Evolutionary conservation across 75 land plant genomes (phyloP).

Genomic region (Ceratopteris richardii): DNA sequence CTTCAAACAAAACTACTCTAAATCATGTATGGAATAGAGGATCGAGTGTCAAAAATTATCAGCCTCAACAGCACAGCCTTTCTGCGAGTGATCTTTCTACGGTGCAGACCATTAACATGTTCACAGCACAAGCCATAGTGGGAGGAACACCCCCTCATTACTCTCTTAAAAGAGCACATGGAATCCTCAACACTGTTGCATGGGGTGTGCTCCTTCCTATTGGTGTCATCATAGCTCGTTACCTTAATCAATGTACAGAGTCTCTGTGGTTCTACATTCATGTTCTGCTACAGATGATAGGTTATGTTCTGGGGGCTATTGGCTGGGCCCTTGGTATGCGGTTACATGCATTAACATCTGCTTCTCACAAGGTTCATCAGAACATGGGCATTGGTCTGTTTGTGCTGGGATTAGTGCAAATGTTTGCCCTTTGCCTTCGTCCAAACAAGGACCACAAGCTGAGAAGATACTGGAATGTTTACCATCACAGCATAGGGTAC

Average conservation of each 20-base stretch:
- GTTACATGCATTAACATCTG: slow-evolving; percentile 26
- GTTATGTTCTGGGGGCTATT: slow-evolving; percentile 56
- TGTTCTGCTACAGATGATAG: slow-evolving; percentile 44
- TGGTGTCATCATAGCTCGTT: slow-evolving; percentile 56
- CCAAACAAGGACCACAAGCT: slow-evolving; percentile 62
- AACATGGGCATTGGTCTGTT: slow-evolving; percentile 69
- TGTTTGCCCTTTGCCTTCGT: slow-evolving; percentile 56
- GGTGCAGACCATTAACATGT: slow-evolving; percentile 39
- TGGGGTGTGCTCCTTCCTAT: slow-evolving; percentile 73
- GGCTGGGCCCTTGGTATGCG: slow-evolving; percentile 66
- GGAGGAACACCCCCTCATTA: not conserved
- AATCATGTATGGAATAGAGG: slow-evolving; percentile 83
- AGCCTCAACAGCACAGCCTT: slow-evolving; percentile 59
- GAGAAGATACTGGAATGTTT: slow-evolving; percentile 82
- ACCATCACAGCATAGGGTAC: slow-evolving; percentile 90
- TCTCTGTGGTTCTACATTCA: slow-evolving; percentile 79
- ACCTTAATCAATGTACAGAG: slow-evolving; percentile 42
- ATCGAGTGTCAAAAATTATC: slow-evolving; percentile 45
- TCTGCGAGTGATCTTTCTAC: slow-evolving; percentile 44
- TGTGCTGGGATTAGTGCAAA: slow-evolving; percentile 53
- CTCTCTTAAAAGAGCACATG: slow-evolving; percentile 23
- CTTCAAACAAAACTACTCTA: slow-evolving; percentile 41
- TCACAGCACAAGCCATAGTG: too few relatives aligned
- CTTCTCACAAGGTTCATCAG: slow-evolving; percentile 33
- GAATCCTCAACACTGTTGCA: slow-evolving; percentile 47